Evolutionary conservation across 768 basidiomycete species (phyloP).

Genomic region (Phylloporus sp.): DNA sequence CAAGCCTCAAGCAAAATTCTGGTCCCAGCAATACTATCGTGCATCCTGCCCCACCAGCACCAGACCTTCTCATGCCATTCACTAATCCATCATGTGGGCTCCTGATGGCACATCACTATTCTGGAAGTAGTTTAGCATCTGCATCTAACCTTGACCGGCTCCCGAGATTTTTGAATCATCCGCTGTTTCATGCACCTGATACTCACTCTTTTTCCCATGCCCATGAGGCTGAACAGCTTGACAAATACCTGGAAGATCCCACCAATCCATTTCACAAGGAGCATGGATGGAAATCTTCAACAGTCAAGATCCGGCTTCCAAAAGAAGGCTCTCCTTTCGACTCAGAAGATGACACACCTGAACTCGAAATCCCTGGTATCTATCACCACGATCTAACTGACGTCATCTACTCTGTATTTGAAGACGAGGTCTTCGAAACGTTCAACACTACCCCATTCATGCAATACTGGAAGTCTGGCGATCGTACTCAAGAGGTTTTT

Average conservation of each 20-base stretch:
- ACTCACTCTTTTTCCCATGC: neutral
- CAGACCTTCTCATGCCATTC: neutral
- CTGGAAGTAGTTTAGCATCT: conserved; percentile 11
- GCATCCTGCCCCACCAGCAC: neutral
- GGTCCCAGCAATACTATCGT: too few species aligned
- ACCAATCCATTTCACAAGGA: neutral
- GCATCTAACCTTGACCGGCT: conserved; percentile 17
- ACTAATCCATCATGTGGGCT: conserved; percentile 7
- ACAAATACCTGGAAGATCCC: neutral
- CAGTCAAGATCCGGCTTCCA: neutral
- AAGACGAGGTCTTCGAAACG: neutral
- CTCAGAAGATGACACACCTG: neutral
- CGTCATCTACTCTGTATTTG: neutral
- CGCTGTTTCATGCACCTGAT: conserved; percentile 15
- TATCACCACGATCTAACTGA: neutral
- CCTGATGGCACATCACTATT: conserved; percentile 30
- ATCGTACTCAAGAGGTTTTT: neutral
- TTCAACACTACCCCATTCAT: neutral
- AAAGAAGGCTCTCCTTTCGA: neutral
- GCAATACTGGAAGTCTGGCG: neutral
- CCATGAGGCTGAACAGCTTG: neutral
- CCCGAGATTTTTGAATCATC: conserved; percentile 18
- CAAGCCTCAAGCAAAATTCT: too few species aligned
- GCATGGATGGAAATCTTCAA: conserved; percentile 3
- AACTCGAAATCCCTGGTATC: neutral